A percentile compares a stretch with the other conserved stretches of the same genome.
Conservation (phyloP, 1,284 basidiomycete genomes). For the Naganishia liquefaciens region DNA sequence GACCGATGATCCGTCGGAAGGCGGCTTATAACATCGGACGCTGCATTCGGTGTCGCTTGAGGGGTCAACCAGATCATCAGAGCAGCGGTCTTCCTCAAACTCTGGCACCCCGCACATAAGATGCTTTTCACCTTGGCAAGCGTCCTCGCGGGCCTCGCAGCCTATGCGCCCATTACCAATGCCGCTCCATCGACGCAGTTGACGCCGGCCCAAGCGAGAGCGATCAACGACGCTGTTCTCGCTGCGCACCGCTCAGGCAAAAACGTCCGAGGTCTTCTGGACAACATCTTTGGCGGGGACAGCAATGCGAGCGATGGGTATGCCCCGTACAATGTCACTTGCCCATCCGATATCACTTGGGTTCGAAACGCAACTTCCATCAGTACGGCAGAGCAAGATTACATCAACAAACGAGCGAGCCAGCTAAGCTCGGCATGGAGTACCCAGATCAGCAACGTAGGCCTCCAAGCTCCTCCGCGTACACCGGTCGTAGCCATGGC, state of each 20-base stretch:
- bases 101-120: neutral
- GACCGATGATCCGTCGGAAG: too few species aligned
- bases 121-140: slow-evolving; percentile 11
- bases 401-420: slow-evolving; percentile 39
- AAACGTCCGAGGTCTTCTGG: slow-evolving; percentile 20
- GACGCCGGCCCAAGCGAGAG: slow-evolving; percentile 24
- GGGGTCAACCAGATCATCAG: too few species aligned
- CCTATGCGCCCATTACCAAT: slow-evolving; percentile 2
- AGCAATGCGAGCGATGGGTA: slow-evolving; percentile 37
- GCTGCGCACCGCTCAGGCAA: slow-evolving; percentile 21
- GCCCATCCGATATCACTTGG: slow-evolving; percentile 46
- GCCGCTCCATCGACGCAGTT: slow-evolving; percentile 14
- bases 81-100: too few species aligned
- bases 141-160: neutral
- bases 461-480: slow-evolving; percentile 43
- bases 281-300: slow-evolving; percentile 30
- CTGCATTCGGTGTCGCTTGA: too few species aligned
- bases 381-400: slow-evolving; percentile 42
- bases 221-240: slow-evolving; percentile 14
- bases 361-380: slow-evolving; percentile 43
- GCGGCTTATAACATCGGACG: too few species aligned
- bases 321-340: slow-evolving; percentile 47
- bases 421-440: slow-evolving; percentile 40
- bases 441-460: slow-evolving; percentile 37
- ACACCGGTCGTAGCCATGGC: slow-evolving; percentile 54